Evolutionary conservation across 768 basidiomycete species (phyloP).

Genomic region (Phaeotremella skinneri): DNA sequence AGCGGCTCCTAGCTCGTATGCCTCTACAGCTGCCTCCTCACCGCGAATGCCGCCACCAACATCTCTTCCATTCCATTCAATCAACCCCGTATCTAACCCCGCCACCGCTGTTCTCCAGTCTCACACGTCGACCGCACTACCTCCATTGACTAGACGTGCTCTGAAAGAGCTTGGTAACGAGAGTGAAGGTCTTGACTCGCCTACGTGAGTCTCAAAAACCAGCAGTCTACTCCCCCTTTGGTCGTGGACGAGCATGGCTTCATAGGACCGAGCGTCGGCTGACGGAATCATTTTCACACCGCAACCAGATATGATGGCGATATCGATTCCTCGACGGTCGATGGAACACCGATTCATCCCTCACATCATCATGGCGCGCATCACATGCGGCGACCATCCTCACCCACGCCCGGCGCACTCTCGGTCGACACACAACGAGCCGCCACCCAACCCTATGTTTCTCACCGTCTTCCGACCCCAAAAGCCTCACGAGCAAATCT

Average conservation of each 20-base stretch:
- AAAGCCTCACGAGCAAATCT: slow-evolving; percentile 40
- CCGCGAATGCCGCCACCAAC: slow-evolving; percentile 4
- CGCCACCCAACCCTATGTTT: slow-evolving; percentile 19
- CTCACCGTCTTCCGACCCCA: slow-evolving; percentile 36
- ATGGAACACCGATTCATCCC: slow-evolving; percentile 34
- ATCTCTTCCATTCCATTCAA: background rate
- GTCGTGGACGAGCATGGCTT: too few species aligned
- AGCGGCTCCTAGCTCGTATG: slow-evolving; percentile 14
- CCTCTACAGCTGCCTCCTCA: slow-evolving; percentile 22
- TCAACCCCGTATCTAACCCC: background rate
- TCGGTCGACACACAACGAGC: background rate
- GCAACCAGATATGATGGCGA: slow-evolving; percentile 51
- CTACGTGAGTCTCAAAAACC: slow-evolving; percentile 36
- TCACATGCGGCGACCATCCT: slow-evolving; percentile 26
- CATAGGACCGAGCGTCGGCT: slow-evolving; percentile 2
- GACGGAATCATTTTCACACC: background rate
- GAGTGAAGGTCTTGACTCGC: slow-evolving; percentile 44
- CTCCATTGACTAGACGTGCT: slow-evolving; percentile 9
- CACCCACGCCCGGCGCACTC: slow-evolving; percentile 10
- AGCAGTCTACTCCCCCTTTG: too few species aligned
- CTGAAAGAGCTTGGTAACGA: slow-evolving; percentile 34
- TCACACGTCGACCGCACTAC: background rate
- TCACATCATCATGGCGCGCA: slow-evolving; percentile 18
- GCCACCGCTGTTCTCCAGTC: background rate
- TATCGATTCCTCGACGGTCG: slow-evolving; percentile 44